These are phyloP conservation scores for Chaetomium sp. DNA, from an alignment of 2,329 filamentous ascomycete genomes.

Conservation along the genomic window DNA sequence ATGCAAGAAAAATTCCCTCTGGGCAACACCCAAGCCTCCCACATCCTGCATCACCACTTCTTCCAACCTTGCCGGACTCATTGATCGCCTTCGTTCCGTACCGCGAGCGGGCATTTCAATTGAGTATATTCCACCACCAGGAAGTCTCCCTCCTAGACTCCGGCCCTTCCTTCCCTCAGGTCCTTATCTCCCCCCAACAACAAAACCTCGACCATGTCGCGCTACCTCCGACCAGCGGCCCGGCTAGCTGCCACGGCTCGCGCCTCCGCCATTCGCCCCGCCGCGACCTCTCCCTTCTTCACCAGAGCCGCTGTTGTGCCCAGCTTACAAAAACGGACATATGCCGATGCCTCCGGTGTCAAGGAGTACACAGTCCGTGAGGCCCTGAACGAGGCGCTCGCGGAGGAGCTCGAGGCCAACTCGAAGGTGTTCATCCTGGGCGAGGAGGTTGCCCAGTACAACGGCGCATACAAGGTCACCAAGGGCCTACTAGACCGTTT, in stretches of 20 bases:
- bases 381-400: slow-evolving; percentile 95
- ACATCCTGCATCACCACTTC: slow-evolving; percentile 28
- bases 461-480: slow-evolving; percentile 99
- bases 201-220: slow-evolving; percentile 44
- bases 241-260: slow-evolving; percentile 46
- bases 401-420: slow-evolving; percentile 94
- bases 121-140: slow-evolving; percentile 22
- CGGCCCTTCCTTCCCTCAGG: slow-evolving; percentile 13
- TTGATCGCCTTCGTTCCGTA: slow-evolving; percentile 26
- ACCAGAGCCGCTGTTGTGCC: slow-evolving; percentile 38
- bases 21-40: slow-evolving; percentile 27
- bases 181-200: slow-evolving; percentile 20
- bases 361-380: slow-evolving; percentile 98
- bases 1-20: slow-evolving; percentile 37
- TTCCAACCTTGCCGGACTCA: slow-evolving; percentile 18
- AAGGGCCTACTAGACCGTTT: slow-evolving; percentile 97
- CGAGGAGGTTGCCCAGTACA: slow-evolving; percentile 99
- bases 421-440: slow-evolving; percentile 94
- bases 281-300: slow-evolving; percentile 35
- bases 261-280: slow-evolving; percentile 34
- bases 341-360: slow-evolving; percentile 60
- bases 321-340: slow-evolving; percentile 54
- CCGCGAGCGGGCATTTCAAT: slow-evolving; percentile 29
- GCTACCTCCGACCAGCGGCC: slow-evolving; percentile 49
- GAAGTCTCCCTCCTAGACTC: slow-evolving; percentile 13